Conservation (phyloP, 2,329 filamentous ascomycete species). For the Monilinia vaccinii-corymbosi region DNA sequence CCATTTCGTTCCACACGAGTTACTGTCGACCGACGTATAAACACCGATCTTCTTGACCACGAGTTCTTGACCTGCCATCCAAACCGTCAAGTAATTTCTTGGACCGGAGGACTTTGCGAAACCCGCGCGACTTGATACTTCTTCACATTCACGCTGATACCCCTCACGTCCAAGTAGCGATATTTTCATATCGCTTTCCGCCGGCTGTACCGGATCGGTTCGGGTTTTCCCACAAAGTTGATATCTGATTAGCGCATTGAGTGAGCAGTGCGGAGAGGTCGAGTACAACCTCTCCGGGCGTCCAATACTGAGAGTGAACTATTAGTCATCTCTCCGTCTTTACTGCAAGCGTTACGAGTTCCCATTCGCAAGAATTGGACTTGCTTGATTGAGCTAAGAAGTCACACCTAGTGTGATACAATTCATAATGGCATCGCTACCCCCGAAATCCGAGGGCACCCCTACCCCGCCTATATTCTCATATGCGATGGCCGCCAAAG, state of each 20-base stretch:
- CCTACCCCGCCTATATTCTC: conserved; percentile 58
- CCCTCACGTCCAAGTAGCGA: background rate
- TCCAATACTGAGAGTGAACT: conserved; percentile 25
- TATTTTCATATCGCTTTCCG: background rate
- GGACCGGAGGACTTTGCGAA: conserved; percentile 2
- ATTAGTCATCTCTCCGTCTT: conserved; percentile 17
- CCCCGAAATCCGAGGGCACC: conserved; percentile 29
- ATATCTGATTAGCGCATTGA: conserved; percentile 18
- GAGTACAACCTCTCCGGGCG: conserved; percentile 32
- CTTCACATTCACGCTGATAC: background rate
- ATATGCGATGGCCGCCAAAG: conserved; percentile 92
- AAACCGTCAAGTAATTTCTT: conserved; percentile 8
- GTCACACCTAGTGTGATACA: conserved; percentile 2
- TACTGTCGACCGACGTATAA: conserved; percentile 16
- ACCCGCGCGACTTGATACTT: background rate
- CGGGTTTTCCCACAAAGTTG: background rate
- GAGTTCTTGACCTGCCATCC: conserved; percentile 12
- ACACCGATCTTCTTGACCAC: conserved; percentile 2
- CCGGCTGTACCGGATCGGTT: background rate
- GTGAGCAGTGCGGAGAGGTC: conserved; percentile 30
- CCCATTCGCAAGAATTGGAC: conserved; percentile 1
- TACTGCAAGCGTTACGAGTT: background rate
- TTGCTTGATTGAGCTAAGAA: conserved; percentile 1
- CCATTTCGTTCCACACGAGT: conserved; percentile 19
- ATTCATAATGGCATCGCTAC: conserved; percentile 34